Conservation (phyloP, 768 basidiomycete species). For the Tephrocybe sp. region DNA sequence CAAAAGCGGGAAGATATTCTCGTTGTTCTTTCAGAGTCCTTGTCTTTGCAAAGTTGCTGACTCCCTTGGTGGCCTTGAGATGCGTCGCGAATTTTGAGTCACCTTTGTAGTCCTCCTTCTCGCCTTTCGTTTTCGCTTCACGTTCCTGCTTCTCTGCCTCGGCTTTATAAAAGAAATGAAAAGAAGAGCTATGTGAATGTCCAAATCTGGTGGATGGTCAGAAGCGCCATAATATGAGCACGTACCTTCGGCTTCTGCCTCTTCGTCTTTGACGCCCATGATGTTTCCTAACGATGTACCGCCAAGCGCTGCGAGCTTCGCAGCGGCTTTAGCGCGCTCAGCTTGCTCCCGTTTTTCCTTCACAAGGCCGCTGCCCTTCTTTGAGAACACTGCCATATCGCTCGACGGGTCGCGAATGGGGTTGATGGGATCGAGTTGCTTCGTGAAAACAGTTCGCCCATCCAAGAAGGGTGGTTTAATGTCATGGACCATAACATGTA, state of each 20-base stretch:
- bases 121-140: constrained; percentile 52
- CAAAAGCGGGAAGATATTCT: constrained; percentile 97
- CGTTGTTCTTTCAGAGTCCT: constrained; percentile 91
- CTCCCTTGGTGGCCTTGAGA: constrained; percentile 74
- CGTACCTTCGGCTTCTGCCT: constrained; percentile 89
- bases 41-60: constrained; percentile 75
- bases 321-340: constrained; percentile 93
- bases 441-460: constrained; percentile 93
- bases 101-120: constrained; percentile 77
- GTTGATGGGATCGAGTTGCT: constrained; percentile 95
- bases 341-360: constrained; percentile 96
- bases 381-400: constrained; percentile 94
- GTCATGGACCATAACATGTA: constrained; percentile 96
- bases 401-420: constrained; percentile 91
- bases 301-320: constrained; percentile 87
- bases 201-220: constrained; percentile 48
- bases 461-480: constrained; percentile 98
- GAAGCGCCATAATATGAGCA: constrained; percentile 20
- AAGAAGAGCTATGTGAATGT: constrained; percentile 73
- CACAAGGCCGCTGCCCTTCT: constrained; percentile 93
- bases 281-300: constrained; percentile 96
- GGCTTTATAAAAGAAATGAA: constrained; percentile 42
- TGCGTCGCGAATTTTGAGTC: constrained; percentile 98
- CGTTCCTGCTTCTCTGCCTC: constrained; percentile 48
- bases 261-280: constrained; percentile 95